These are phyloP conservation scores for Sugiyamaella americana DNA, from an alignment of 805 yeast genomes.

Conservation along the genomic window DNA sequence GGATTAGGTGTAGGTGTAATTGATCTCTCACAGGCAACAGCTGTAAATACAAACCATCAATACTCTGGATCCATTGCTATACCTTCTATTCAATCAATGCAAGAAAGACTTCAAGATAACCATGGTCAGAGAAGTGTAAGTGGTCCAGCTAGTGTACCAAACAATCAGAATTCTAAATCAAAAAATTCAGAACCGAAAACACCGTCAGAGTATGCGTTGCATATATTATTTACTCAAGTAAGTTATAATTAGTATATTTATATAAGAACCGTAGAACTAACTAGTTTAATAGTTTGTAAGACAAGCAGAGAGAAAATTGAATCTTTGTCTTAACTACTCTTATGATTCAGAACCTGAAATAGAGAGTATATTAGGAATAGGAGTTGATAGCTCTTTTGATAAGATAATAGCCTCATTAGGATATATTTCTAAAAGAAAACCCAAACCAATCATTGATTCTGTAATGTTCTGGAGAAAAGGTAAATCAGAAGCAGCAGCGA, in stretches of 20 bases:
- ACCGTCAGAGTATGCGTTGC: slow-evolving; percentile 77
- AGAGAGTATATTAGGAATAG: slow-evolving; percentile 71
- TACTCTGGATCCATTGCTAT: slow-evolving; percentile 9
- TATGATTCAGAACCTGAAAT: slow-evolving; percentile 71
- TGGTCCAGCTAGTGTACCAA: slow-evolving; percentile 8
- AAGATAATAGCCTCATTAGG: slow-evolving; percentile 81
- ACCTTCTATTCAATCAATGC: slow-evolving; percentile 7
- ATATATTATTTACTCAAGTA: slow-evolving; percentile 81
- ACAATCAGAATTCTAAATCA: neutral
- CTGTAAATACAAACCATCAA: slow-evolving; percentile 1
- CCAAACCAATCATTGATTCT: slow-evolving; percentile 93
- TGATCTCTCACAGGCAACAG: neutral
- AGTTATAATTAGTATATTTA: slow-evolving; percentile 6
- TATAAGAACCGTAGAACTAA: slow-evolving; percentile 3
- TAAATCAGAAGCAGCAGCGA: slow-evolving; percentile 77
- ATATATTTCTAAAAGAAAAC: slow-evolving; percentile 80
- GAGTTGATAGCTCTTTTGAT: slow-evolving; percentile 82
- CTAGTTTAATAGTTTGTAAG: slow-evolving; percentile 56
- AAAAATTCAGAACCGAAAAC: slow-evolving; percentile 21
- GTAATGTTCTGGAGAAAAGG: slow-evolving; percentile 98
- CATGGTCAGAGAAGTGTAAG: slow-evolving; percentile 8
- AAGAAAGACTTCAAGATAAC: neutral
- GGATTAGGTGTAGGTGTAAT: slow-evolving; percentile 5
- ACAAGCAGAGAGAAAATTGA: slow-evolving; percentile 82
- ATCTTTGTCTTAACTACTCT: slow-evolving; percentile 60